phyloP scores from a whole-genome alignment of 1,284 basidiomycete species.

The Schizophyllum amplum region DNA sequence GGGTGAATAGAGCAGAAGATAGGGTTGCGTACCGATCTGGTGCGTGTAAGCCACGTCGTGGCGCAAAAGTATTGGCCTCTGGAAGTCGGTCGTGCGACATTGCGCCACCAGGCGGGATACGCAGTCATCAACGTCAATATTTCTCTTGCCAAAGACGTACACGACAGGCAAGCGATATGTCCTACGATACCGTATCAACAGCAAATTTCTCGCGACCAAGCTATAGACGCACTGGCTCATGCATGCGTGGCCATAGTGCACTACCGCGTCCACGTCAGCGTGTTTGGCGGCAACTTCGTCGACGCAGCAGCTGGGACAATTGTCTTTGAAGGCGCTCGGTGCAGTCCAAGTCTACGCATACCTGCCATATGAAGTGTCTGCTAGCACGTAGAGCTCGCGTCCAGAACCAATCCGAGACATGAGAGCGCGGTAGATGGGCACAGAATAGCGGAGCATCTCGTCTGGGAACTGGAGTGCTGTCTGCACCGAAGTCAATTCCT shows the following conservation, averaged over 20 bases:
- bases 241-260: constrained; percentile 97
- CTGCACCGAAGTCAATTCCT: constrained; percentile 26
- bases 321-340: too few species aligned
- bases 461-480: constrained; percentile 96
- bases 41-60: constrained; percentile 84
- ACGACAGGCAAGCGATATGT: constrained; percentile 76
- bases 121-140: constrained; percentile 45
- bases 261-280: constrained; percentile 84
- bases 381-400: constrained; percentile 80
- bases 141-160: constrained; percentile 76
- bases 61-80: constrained; percentile 36
- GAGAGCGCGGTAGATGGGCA: constrained; percentile 76
- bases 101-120: constrained; percentile 16
- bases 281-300: constrained; percentile 96
- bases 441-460: constrained; percentile 82
- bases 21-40: constrained; percentile 39
- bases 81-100: constrained; percentile 30
- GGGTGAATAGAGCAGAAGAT: background rate
- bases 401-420: constrained; percentile 42
- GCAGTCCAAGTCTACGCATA: too few species aligned
- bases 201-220: background rate
- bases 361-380: constrained; percentile 98
- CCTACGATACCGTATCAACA: constrained; percentile 26
- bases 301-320: constrained; percentile 78
- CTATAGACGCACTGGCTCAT: constrained; percentile 63